Base-by-base conservation (phyloP, 1,284 basidiomycete genomes). In the Lentinula novae-zelandiae region DNA sequence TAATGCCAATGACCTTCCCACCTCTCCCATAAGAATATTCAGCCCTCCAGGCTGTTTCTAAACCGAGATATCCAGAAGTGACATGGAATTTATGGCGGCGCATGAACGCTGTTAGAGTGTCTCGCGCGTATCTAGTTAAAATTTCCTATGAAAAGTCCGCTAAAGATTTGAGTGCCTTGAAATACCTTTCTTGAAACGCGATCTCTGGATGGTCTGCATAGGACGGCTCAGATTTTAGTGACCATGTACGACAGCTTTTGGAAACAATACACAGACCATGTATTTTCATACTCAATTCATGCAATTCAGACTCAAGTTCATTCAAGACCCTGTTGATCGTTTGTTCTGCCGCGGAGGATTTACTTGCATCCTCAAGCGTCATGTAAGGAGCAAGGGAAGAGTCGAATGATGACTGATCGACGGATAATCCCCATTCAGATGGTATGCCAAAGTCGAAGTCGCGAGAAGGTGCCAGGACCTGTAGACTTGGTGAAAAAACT, bases 41-140 rank as follows among this genome's bases (percentile, higher is more conserved):
- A 0, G 90, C 93, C 60, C 80, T 76, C 84, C 90, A 95, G 2
- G 92, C 93, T 3, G 92, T 95, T 34, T 83, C 73, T n/a, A 92
- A 77, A 10, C 80, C 81, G 44, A 86, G 77, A 66, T 89, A 85
- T 65, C 84, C 80, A 54, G 73, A 75, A 7, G 82, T 85, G 33
- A 92, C 85, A 17, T 73, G 70, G 70, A 89, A 92, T 3, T 85
- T 85, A 59, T 88, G 79, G 48, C 73, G 72, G 58, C 75, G 73
- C 78, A 89, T 83, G 68, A 83, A 88, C 13, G 73, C 66, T 0
- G 83, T 81, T 57, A 89, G 69, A 17, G 74, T 67, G 62, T 85
- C 82, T 63, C 87, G 84, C 31, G 87, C 85, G 69, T 81, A 78
- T 60, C 85, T 86, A 60, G 17, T 46, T 22, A 15, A 34, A 4